These are phyloP conservation scores for Physcomitrium patens DNA, from an alignment of 225 moss, liverwort and hornwort genomes.

Conservation along the genomic window DNA sequence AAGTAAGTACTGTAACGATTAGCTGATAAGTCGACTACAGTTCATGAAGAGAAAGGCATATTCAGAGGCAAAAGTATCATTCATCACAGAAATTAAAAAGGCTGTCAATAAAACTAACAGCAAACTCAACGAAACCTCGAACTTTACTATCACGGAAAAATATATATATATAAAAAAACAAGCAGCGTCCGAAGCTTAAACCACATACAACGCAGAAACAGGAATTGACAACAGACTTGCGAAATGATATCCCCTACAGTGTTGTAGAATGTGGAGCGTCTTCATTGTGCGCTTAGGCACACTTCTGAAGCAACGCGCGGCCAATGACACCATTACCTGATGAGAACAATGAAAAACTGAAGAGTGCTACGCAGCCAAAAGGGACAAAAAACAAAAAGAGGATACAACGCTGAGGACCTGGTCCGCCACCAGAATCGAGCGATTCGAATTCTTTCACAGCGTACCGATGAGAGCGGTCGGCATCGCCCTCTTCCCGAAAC, in stretches of 20 bases:
- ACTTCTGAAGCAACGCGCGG: neutral
- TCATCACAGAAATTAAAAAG: neutral
- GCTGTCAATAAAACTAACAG: neutral
- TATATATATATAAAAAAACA: neutral
- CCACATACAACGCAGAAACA: neutral
- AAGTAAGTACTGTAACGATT: no score
- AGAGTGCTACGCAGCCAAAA: neutral
- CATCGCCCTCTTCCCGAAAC: conserved; percentile 90
- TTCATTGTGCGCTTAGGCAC: neutral
- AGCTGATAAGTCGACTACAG: no score
- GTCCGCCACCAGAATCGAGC: conserved; percentile 90
- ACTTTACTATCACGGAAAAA: neutral
- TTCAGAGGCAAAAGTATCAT: neutral
- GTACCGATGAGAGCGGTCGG: conserved; percentile 81
- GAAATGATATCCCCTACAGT: neutral
- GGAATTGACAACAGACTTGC: neutral
- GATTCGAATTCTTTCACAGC: conserved; percentile 88
- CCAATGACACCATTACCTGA: neutral
- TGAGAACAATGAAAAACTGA: neutral
- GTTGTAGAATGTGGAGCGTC: neutral
- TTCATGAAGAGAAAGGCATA: no score
- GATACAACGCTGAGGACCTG: conserved; percentile 99
- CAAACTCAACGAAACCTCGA: neutral
- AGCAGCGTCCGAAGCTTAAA: neutral
- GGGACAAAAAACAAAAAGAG: conserved; percentile 26